A percentile compares a stretch with the other conserved stretches of the same genome.
These are phyloP conservation scores for Dothistroma septosporum DNA, from an alignment of 2,329 filamentous ascomycete genomes.

Conservation along the genomic window DNA sequence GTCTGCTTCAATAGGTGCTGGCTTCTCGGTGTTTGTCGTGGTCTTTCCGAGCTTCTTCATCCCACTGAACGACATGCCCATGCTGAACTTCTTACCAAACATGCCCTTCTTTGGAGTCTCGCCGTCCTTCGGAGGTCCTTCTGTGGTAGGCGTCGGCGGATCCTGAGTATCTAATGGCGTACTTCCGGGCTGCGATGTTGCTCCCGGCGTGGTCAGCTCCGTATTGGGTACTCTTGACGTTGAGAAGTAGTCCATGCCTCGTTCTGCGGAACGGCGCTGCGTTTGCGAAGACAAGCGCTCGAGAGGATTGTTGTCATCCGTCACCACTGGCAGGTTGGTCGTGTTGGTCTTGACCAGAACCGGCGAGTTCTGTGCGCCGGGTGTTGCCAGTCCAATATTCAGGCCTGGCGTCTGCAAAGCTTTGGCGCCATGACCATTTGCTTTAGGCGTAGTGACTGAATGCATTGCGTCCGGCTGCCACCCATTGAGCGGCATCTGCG, in stretches of 20 bases:
- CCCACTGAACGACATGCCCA: slow-evolving; percentile 62
- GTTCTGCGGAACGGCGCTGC: slow-evolving; percentile 57
- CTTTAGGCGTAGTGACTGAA: slow-evolving; percentile 52
- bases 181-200: slow-evolving; percentile 24
- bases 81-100: slow-evolving; percentile 80
- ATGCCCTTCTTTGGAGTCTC: slow-evolving; percentile 46
- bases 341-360: slow-evolving; percentile 34
- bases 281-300: slow-evolving; percentile 56
- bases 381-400: slow-evolving; percentile 61
- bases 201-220: slow-evolving; percentile 28
- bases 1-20: slow-evolving; percentile 65
- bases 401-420: slow-evolving; percentile 68
- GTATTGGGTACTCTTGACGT: slow-evolving; percentile 51
- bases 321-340: slow-evolving; percentile 34
- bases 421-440: slow-evolving; percentile 60
- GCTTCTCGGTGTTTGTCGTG: slow-evolving; percentile 65
- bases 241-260: slow-evolving; percentile 71
- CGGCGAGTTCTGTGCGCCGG: slow-evolving; percentile 33
- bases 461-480: slow-evolving; percentile 44
- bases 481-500: slow-evolving; percentile 39
- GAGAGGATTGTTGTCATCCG: slow-evolving; percentile 43
- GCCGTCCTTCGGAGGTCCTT: slow-evolving; percentile 54
- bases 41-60: slow-evolving; percentile 79
- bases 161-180: slow-evolving; percentile 33
- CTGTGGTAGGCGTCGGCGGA: slow-evolving; percentile 41